Evolutionary conservation across 2,329 filamentous ascomycete genomes (phyloP).

Genomic region (Niveomyces coronatus): DNA sequence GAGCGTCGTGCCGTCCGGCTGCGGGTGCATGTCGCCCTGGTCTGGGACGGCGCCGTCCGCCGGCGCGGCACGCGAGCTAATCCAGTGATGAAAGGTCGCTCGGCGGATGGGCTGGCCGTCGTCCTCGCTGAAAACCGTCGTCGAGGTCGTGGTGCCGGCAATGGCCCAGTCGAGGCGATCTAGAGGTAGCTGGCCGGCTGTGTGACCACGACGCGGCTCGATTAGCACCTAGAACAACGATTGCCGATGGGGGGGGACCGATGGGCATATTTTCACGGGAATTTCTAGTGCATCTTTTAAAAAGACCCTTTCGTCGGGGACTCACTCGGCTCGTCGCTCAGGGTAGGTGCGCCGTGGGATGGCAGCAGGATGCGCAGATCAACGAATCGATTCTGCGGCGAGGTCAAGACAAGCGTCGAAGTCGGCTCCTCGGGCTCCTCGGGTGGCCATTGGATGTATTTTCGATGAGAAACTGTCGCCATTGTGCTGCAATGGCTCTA

Average conservation of each 20-base stretch:
- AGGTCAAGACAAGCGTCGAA: constrained; percentile 54
- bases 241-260: too few relatives aligned
- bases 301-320: too few relatives aligned
- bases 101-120: constrained; percentile 20
- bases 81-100: constrained; percentile 46
- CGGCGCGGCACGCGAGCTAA: constrained; percentile 40
- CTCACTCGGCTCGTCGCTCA: constrained; percentile 5
- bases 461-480: constrained; percentile 44
- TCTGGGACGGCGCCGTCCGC: constrained; percentile 37
- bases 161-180: constrained; percentile 54
- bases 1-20: constrained; percentile 30
- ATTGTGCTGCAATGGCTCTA: constrained; percentile 17
- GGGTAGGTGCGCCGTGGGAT: constrained; percentile 8
- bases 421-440: constrained; percentile 47
- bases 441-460: constrained; percentile 49
- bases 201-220: too few relatives aligned
- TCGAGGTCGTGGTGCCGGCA: constrained; percentile 41
- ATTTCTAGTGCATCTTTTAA: too few relatives aligned
- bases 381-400: constrained; percentile 45
- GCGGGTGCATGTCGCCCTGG: constrained; percentile 44
- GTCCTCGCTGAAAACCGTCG: constrained; percentile 17
- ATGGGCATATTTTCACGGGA: too few relatives aligned
- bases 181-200: constrained; percentile 7
- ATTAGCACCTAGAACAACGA: too few relatives aligned
- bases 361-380: constrained; percentile 45